Percentiles rank a stretch among this genome's conserved stretches.
Conservation (phyloP, 2,329 filamentous ascomycete genomes). For the Sclerotinia spermophila region DNA sequence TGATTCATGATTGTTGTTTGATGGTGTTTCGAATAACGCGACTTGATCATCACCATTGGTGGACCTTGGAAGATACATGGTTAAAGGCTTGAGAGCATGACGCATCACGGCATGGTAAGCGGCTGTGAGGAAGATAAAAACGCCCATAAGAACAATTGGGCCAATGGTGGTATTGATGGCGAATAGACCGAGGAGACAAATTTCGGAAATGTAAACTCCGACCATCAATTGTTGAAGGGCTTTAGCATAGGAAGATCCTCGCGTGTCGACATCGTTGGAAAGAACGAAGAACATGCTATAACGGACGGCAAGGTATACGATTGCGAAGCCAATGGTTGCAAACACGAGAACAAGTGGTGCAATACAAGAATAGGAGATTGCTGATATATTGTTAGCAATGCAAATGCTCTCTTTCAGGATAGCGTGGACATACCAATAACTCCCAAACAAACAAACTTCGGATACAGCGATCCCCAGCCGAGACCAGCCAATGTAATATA, state of each 20-base stretch:
- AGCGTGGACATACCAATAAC: constrained; percentile 60
- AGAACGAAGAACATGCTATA: constrained; percentile 88
- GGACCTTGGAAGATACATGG: constrained; percentile 72
- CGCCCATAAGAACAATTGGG: constrained; percentile 70
- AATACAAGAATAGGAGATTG: constrained; percentile 81
- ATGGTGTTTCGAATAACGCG: constrained; percentile 23
- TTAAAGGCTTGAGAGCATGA: constrained; percentile 67
- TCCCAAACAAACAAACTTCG: constrained; percentile 73
- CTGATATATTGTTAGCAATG: constrained; percentile 42
- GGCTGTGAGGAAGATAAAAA: constrained; percentile 68
- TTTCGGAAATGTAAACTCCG: constrained; percentile 76
- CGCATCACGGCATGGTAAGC: constrained; percentile 72
- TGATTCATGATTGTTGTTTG: constrained; percentile 26
- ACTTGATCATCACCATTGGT: constrained; percentile 52
- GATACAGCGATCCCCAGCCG: constrained; percentile 79
- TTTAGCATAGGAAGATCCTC: constrained; percentile 80
- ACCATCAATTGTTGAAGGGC: constrained; percentile 80
- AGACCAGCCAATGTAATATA: constrained; percentile 73
- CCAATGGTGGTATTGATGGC: constrained; percentile 64
- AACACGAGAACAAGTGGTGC: constrained; percentile 82
- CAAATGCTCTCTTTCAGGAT: background rate
- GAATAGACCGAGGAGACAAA: constrained; percentile 83
- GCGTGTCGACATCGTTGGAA: constrained; percentile 77
- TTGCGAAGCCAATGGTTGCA: constrained; percentile 68
- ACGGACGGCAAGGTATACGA: constrained; percentile 82